Evolutionary conservation across 2,329 filamentous ascomycete species (phyloP).

Genomic region (Aureobasidium sp.): DNA sequence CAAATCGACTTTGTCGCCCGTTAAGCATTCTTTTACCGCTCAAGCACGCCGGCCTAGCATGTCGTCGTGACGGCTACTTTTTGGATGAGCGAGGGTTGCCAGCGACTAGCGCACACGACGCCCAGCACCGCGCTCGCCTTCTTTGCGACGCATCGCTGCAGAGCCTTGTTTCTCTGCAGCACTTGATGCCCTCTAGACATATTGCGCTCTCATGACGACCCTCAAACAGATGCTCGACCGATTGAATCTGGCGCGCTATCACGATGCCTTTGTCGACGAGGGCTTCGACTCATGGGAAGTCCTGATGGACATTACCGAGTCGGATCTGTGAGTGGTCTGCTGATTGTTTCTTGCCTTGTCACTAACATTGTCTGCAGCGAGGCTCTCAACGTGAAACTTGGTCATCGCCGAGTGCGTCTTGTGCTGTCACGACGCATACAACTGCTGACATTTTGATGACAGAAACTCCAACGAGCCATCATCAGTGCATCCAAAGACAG

Average conservation of each 20-base stretch:
- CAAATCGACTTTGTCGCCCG: background rate
- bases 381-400: conserved; percentile 68
- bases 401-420: conserved; percentile 64
- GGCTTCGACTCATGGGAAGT: conserved; percentile 83
- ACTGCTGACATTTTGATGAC: background rate
- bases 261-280: conserved; percentile 64
- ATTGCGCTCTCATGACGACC: conserved; percentile 49
- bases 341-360: background rate
- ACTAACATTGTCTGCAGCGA: conserved; percentile 43
- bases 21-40: background rate
- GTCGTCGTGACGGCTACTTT: background rate
- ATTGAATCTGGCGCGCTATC: conserved; percentile 72
- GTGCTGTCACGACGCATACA: background rate
- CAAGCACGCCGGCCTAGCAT: background rate
- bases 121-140: background rate
- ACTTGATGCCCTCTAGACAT: background rate
- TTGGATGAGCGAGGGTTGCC: background rate
- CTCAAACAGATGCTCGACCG: conserved; percentile 62
- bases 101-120: background rate
- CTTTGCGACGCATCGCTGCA: background rate
- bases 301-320: conserved; percentile 76
- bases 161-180: background rate
- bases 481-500: conserved; percentile 8
- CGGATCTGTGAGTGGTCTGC: conserved; percentile 55
- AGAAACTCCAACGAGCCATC: conserved; percentile 80